A percentile compares a stretch with the other conserved stretches of the same genome.
phyloP scores from a whole-genome alignment of 345 rosid species.

The Euphorbia lathyris region DNA sequence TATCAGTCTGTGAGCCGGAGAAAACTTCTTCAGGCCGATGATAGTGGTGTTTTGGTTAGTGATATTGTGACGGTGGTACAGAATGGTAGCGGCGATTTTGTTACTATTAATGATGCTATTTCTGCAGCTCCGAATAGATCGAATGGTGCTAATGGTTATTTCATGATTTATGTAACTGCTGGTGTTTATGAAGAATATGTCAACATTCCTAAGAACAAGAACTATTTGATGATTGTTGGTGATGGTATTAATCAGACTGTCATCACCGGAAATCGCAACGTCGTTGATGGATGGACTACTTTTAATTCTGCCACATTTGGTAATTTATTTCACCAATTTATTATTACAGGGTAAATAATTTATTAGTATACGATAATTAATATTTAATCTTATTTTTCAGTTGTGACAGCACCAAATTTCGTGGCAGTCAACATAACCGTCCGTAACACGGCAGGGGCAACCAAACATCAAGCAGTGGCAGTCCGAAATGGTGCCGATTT shows the following conservation, averaged over 20 bases:
- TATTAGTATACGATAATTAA: no score
- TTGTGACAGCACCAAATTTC: constrained; percentile 69
- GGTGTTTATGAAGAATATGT: constrained; percentile 83
- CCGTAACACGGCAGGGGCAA: constrained; percentile 85
- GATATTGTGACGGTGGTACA: constrained; percentile 61
- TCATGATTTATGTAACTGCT: constrained; percentile 59
- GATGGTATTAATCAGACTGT: constrained; percentile 83
- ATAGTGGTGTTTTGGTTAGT: constrained; percentile 36
- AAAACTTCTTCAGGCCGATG: constrained; percentile 44
- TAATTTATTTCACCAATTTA: constrained; percentile 12
- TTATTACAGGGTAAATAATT: background rate
- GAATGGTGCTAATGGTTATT: constrained; percentile 52
- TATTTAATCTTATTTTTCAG: constrained; percentile 33
- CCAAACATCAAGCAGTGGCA: constrained; percentile 86
- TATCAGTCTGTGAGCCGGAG: constrained; percentile 56
- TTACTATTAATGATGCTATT: constrained; percentile 66
- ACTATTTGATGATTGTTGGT: constrained; percentile 77
- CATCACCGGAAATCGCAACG: constrained; percentile 78
- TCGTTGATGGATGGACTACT: constrained; percentile 82
- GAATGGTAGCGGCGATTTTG: constrained; percentile 74
- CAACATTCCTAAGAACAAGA: constrained; percentile 61
- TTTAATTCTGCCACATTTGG: constrained; percentile 89
- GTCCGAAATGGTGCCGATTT: constrained; percentile 68
- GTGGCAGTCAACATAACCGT: constrained; percentile 76
- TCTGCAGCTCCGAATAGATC: constrained; percentile 72